Percentiles rank a stretch among this genome's conserved stretches.
Evolutionary conservation across 768 basidiomycete genomes (phyloP).

Genomic region (Asterophora lycoperdoides): DNA sequence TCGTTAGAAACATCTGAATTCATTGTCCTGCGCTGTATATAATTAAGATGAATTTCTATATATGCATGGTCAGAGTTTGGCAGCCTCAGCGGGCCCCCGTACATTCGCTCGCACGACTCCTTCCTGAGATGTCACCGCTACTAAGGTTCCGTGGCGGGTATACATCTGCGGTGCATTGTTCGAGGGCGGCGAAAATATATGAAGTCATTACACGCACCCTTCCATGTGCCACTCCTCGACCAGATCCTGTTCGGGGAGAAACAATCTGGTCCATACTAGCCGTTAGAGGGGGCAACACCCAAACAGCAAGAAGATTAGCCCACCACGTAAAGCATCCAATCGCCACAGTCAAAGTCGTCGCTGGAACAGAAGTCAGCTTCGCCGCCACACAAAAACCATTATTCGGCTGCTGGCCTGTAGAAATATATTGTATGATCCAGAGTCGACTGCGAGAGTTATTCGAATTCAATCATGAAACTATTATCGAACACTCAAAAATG

Average conservation of each 20-base stretch:
- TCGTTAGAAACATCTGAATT: too few relatives aligned
- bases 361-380: constrained; percentile 31
- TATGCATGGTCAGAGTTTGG: constrained; percentile 31
- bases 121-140: constrained; percentile 80
- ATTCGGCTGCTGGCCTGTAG: constrained; percentile 50
- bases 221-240: constrained; percentile 67
- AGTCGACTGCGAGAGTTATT: constrained; percentile 44
- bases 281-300: background rate
- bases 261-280: constrained; percentile 43
- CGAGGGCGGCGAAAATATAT: too few relatives aligned
- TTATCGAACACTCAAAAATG: background rate
- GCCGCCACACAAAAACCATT: background rate
- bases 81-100: constrained; percentile 34
- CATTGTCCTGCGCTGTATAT: background rate
- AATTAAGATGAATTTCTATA: background rate
- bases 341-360: constrained; percentile 70
- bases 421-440: constrained; percentile 80
- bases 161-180: constrained; percentile 72
- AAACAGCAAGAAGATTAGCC: constrained; percentile 19
- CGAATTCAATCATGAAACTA: constrained; percentile 6
- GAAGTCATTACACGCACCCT: constrained; percentile 43
- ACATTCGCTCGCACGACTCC: constrained; percentile 65
- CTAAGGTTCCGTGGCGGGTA: constrained; percentile 56
- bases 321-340: constrained; percentile 79
- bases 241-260: constrained; percentile 59